A percentile compares a stretch with the other conserved stretches of the same genome.
Conservation (phyloP, 1,139 yeast genomes). For the Yamadazyma taylorii region DNA sequence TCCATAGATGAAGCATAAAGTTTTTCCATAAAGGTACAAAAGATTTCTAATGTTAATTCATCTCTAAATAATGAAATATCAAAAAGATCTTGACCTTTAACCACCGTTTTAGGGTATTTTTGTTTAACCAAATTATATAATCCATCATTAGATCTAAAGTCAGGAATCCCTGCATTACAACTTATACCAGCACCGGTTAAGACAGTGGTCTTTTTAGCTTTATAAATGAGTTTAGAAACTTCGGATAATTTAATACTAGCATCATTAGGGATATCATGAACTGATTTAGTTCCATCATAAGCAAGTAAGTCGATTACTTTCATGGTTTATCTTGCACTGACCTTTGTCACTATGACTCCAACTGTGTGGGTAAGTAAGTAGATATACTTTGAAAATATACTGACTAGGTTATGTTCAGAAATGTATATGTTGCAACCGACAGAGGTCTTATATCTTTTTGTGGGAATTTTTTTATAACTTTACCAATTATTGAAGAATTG, state of each 20-base stretch:
- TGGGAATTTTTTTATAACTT: neutral
- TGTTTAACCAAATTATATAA: slow-evolving; percentile 72
- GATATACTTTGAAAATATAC: slow-evolving; percentile 1
- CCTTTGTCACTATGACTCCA: too few relatives aligned
- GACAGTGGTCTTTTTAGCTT: slow-evolving; percentile 53
- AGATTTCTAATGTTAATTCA: slow-evolving; percentile 59
- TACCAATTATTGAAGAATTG: slow-evolving; percentile 1
- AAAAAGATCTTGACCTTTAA: slow-evolving; percentile 86
- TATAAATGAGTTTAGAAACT: slow-evolving; percentile 42
- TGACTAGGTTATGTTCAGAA: too few relatives aligned
- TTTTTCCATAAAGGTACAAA: slow-evolving; percentile 80
- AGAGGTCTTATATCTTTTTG: neutral
- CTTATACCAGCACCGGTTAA: slow-evolving; percentile 96
- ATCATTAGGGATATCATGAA: slow-evolving; percentile 26
- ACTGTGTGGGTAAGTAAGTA: neutral
- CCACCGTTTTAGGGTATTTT: slow-evolving; percentile 59
- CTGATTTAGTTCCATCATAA: slow-evolving; percentile 10
- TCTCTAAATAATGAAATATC: slow-evolving; percentile 80
- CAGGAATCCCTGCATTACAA: slow-evolving; percentile 96
- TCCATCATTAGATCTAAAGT: slow-evolving; percentile 83
- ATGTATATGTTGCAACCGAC: too few relatives aligned
- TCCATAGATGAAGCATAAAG: slow-evolving; percentile 59
- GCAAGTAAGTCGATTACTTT: slow-evolving; percentile 32
- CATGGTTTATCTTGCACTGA: too few relatives aligned
- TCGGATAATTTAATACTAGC: slow-evolving; percentile 37